Evolutionary conservation across 1,284 basidiomycete genomes (phyloP), one percentile per base, ranked within the genome.

Genomic region (Boletellus deceptivus): DNA sequence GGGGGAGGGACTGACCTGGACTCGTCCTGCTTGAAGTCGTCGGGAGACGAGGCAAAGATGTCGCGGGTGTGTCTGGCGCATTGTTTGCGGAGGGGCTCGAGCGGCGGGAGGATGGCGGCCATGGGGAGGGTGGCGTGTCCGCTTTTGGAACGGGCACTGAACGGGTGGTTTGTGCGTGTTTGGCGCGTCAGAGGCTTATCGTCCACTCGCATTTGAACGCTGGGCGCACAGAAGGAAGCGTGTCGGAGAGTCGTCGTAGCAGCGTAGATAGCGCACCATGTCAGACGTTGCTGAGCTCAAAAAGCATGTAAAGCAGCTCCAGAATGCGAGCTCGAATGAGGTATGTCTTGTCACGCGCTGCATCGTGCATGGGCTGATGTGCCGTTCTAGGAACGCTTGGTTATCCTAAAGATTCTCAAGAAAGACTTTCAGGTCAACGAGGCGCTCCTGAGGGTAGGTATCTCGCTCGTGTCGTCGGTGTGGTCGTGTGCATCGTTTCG

Each of bases 381-480:
- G 20, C 59, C 10, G 27, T 18, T 20, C n/a, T 16, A 97, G 89
- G 91, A 93, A 47, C 83, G 86, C 27, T 66, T 88, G 14, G 71
- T 74, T 31, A 77, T 95, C 44, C 72, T 98, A 53, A 78, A 76
- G 57, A 77, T 79, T 54, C 75, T 98, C 54, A 94, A 93, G 75
- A 79, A 79, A 52, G 82, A 90, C 40, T 86, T 87, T 49, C 77
- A 82, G 62, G 89, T 95, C 40, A 93, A 87, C 55, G 95, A 98
- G 76, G 79, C 88, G 34, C 72, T 96, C 14, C 78, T 98, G 47
- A 82, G 94, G 75, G 94, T 95, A 68, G 64, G 90, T 80, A 59
- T 71, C 71, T 59, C 39, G 9, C 6, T 22, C 27, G 24, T 18
- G 6, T 38, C 48, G 24, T 14, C 13, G n/a, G 43, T 17, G 43